Conservation (phyloP, 2,329 filamentous ascomycete species). For the Gaeumannomyces tritici region DNA sequence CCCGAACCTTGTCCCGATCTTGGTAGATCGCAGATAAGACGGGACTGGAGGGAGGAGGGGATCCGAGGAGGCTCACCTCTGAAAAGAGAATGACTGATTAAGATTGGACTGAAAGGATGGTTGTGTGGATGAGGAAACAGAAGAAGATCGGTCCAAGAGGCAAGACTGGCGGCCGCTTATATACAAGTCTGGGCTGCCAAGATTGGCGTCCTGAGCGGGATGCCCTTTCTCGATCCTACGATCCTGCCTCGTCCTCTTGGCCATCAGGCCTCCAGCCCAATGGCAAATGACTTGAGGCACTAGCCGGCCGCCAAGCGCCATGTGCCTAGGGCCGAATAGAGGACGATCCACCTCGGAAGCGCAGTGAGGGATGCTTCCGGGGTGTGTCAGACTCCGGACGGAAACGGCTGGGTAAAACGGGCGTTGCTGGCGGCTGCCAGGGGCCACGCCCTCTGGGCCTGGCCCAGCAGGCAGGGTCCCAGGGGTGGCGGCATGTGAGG, state of each 20-base stretch:
- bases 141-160: constrained; percentile 9
- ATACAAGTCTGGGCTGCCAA: constrained; percentile 14
- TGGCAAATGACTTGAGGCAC: constrained; percentile 13
- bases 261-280: not conserved
- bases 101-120: constrained; percentile 19
- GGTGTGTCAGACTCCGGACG: constrained; percentile 25
- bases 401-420: constrained; percentile 22
- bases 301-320: constrained; percentile 10
- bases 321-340: constrained; percentile 7
- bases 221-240: not conserved
- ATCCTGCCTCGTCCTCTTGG: not conserved
- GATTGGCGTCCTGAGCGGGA: not conserved
- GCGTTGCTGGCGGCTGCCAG: not conserved
- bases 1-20: not conserved
- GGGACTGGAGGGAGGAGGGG: not conserved
- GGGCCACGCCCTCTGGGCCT: constrained; percentile 1
- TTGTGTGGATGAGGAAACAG: constrained; percentile 24
- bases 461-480: not conserved
- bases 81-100: constrained; percentile 31
- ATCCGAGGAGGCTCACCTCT: constrained; percentile 27
- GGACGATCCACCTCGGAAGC: constrained; percentile 25
- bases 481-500: not conserved
- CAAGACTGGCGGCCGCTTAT: constrained; percentile 20
- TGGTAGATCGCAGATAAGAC: not conserved
- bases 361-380: constrained; percentile 26